Conservation (phyloP, 2,329 filamentous ascomycete species). For the Zasmidium cellare region DNA sequence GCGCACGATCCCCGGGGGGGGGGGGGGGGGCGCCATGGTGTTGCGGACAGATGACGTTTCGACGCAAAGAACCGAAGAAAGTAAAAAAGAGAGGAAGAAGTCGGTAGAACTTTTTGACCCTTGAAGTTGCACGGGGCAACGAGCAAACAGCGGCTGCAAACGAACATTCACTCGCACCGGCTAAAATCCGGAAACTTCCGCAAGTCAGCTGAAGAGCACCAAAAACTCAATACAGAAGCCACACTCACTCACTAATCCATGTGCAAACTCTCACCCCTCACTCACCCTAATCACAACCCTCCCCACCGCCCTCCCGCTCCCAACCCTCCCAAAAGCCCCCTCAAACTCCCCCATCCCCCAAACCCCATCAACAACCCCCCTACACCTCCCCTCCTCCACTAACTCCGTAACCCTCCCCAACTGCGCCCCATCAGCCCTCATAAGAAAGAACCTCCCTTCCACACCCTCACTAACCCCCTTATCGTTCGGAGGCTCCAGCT, state of each 20-base stretch:
- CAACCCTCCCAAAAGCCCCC: neutral
- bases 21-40: too few species aligned
- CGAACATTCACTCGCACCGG: too few species aligned
- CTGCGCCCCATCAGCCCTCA: neutral
- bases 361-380: neutral
- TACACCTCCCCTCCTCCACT: neutral
- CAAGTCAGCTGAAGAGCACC: too few species aligned
- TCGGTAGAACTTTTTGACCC: too few species aligned
- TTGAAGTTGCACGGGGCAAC: too few species aligned
- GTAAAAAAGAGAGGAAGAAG: too few species aligned
- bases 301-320: conserved; percentile 1
- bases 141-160: too few species aligned
- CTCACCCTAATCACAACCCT: neutral
- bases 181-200: too few species aligned
- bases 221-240: neutral
- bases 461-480: conserved; percentile 1
- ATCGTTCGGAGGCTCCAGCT: neutral
- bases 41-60: too few species aligned
- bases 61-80: too few species aligned
- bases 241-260: neutral
- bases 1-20: too few species aligned
- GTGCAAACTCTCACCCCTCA: neutral
- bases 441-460: neutral
- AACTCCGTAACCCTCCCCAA: conserved; percentile 1
- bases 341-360: conserved; percentile 4